These are phyloP conservation scores for Erysiphe neolycopersici DNA, from an alignment of 2,329 filamentous ascomycete genomes.

Conservation along the genomic window DNA sequence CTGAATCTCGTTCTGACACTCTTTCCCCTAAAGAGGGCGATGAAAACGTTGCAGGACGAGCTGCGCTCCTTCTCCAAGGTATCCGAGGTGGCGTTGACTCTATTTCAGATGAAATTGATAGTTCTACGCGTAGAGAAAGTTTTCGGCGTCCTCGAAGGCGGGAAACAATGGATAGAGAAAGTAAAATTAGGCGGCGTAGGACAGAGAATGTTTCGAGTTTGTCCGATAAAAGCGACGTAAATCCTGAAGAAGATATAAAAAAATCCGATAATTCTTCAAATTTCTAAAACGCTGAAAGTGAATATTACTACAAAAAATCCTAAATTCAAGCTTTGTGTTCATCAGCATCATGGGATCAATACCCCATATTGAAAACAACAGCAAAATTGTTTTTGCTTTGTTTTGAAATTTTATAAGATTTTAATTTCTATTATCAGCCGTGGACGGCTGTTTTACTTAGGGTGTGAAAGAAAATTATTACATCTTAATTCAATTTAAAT, in stretches of 20 bases:
- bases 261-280: no score
- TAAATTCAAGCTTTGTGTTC: no score
- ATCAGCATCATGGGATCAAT: no score
- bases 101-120: slow-evolving; percentile 22
- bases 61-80: slow-evolving; percentile 59
- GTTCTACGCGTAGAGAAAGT: slow-evolving; percentile 26
- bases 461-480: no score
- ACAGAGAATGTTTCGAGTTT: slow-evolving; percentile 28
- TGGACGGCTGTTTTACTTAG: no score
- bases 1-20: slow-evolving; percentile 10
- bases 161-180: slow-evolving; percentile 56
- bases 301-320: no score
- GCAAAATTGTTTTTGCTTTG: no score
- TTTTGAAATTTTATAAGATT: no score
- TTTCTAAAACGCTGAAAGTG: no score
- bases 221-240: slow-evolving; percentile 4
- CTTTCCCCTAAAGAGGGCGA: slow-evolving; percentile 11
- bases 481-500: no score
- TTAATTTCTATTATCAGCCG: no score
- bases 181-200: slow-evolving; percentile 37
- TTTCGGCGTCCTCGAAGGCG: slow-evolving; percentile 27
- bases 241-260: background rate
- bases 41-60: slow-evolving; percentile 60
- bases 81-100: slow-evolving; percentile 35
- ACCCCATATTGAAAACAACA: no score